Base-by-base conservation (phyloP, 495 filamentous ascomycete genomes). In the Aspergillus coremiiformis region DNA sequence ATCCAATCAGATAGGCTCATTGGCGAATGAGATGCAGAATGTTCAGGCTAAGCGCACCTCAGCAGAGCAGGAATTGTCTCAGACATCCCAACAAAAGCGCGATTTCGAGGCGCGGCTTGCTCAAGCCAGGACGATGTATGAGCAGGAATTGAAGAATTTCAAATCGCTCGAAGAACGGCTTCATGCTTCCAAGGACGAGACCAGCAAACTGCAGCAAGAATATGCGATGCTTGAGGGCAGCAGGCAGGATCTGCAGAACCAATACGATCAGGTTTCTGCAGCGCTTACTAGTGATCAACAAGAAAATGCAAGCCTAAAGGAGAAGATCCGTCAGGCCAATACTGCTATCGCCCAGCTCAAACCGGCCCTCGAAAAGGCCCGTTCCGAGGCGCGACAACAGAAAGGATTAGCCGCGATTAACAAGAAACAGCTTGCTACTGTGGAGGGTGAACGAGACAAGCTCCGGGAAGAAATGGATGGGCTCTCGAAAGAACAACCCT, bases 341-440 rank as follows among this genome's bases (percentile, higher is more conserved):
- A 77, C 78, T 9, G 88, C 92, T 60, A 86, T 95, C 56, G 74
- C 79, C 27, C 83, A 87, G 68, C 72, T 97, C 26, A 90, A 87
- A 66, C 90, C 89, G 7, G 83, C 90, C 45, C 76, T 97, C 44
- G 93, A 98, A 58, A 95, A 95, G 71, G 75, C 94, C 47, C 85
- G 88, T 63, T 86, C 83, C 10, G 88, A 93, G 56, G 88, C 90
- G 33, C 82, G 93, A 19, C 93, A 96, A 63, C 90, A 96, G 69
- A 96, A 94, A 68, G 93, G 93, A 9, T 69, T 96, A 39, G 93
- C 94, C 39, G 89, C 94, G 4, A 97, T 98, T 69, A 95, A 94
- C 72, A 96, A 94, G 72, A 97, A 98, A 71, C 93, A 98, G 70
- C 76, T 96, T 43, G 78, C 86, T 30, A 95, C 92, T 1, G 84